These are phyloP conservation scores for Fusarium siculi DNA, from an alignment of 2,329 filamentous ascomycete genomes.

Conservation along the genomic window DNA sequence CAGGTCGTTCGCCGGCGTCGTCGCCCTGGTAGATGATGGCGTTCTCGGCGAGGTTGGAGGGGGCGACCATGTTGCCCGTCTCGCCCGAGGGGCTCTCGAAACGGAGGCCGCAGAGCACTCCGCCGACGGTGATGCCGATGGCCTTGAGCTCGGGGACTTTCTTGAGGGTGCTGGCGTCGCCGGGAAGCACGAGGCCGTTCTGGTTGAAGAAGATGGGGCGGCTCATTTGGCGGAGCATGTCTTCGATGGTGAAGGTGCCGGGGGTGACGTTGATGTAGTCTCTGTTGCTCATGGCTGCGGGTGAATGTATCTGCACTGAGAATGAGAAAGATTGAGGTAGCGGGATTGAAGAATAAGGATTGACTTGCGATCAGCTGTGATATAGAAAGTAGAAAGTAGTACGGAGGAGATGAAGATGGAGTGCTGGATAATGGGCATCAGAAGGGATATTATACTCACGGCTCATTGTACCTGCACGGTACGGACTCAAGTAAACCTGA, in stretches of 20 bases:
- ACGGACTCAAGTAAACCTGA: too few species aligned
- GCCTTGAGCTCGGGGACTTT: accelerated
- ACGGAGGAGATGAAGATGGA: too few species aligned
- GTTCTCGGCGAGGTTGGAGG: accelerated
- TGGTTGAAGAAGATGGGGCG: not conserved
- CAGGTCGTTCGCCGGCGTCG: not conserved
- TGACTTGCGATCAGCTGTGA: too few species aligned
- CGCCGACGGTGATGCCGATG: not conserved
- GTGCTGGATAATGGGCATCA: too few species aligned
- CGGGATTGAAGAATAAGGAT: too few species aligned
- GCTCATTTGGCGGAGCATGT: not conserved
- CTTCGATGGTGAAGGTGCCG: not conserved
- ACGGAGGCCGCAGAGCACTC: not conserved
- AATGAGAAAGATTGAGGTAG: too few species aligned
- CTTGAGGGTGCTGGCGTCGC: not conserved
- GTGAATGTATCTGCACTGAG: too few species aligned
- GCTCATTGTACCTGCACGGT: too few species aligned
- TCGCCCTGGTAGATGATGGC: not conserved
- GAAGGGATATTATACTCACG: too few species aligned
- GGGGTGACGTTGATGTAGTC: too few species aligned
- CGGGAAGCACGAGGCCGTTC: not conserved
- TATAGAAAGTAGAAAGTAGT: too few species aligned
- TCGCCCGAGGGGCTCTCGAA: not conserved
- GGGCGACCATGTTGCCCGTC: not conserved
- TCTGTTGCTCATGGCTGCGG: too few species aligned